Evolutionary conservation across 2,329 filamentous ascomycete species (phyloP).

Genomic region (Furcasterigmium furcatum): DNA sequence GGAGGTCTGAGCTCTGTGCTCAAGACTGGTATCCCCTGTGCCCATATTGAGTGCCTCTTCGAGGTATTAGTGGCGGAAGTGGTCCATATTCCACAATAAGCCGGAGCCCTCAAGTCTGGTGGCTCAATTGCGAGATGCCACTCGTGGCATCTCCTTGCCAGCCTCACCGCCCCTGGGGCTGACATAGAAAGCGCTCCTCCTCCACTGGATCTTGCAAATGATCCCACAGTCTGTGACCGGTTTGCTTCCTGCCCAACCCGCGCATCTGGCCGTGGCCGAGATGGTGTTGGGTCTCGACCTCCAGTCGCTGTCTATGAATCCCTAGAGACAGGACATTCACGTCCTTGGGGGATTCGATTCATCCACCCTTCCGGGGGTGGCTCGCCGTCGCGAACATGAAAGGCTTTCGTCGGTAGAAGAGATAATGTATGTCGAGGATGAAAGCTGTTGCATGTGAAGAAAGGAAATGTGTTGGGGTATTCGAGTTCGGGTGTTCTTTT

Average conservation of each 20-base stretch:
- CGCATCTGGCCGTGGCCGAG: slow-evolving; percentile 9
- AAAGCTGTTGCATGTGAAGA: slow-evolving; percentile 15
- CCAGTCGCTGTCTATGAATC: no score
- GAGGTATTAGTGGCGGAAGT: slow-evolving; percentile 2
- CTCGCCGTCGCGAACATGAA: slow-evolving; percentile 7
- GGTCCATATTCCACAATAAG: background rate
- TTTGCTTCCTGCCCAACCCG: slow-evolving; percentile 2
- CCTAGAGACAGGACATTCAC: no score
- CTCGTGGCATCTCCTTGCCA: background rate
- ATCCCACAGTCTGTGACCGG: slow-evolving; percentile 1
- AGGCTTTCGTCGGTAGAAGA: slow-evolving; percentile 9
- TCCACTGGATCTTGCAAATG: background rate
- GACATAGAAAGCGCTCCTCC: background rate
- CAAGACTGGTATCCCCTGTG: no score
- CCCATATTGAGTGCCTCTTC: no score
- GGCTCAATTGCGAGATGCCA: background rate
- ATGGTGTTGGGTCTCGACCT: no score
- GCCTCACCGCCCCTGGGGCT: background rate
- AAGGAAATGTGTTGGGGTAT: slow-evolving; percentile 17
- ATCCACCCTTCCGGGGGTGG: background rate
- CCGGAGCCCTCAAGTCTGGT: background rate
- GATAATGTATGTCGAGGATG: slow-evolving; percentile 17
- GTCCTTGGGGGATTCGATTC: slow-evolving; percentile 6
- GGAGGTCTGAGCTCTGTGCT: no score
- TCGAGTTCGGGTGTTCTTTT: slow-evolving; percentile 33